Evolutionary conservation across 2,329 filamentous ascomycete genomes (phyloP), one percentile per base, ranked within the genome.

Genomic region (Aspergillus nomiae): DNA sequence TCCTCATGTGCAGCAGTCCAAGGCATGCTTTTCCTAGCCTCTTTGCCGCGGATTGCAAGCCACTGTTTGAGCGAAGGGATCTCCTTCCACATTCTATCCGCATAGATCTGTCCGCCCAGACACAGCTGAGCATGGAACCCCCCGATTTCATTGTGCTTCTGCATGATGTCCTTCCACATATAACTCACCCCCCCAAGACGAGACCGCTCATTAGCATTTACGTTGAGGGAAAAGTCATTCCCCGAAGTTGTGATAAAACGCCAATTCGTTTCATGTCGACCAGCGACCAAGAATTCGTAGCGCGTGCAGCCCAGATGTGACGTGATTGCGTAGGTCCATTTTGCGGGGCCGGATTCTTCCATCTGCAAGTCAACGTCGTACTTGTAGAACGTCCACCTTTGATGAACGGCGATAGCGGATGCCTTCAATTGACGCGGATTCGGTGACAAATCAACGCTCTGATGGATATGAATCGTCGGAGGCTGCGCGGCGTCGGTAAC

Each of bases 111-210:
- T 64, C 95, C 92, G 60, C 95, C 95, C 5, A 97, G 82, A 16
- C 94, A 95, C 9, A 99, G 84, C 74, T 99, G 95, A 8, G 92
- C 90, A 73, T 99, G 95, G 77, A 98, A 99, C 1, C 95, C 95
- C 60, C 94, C 93, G 70, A 94, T 97, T 71, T 99, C 95, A 32
- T 94, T 88, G 72, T 99, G 96, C 84, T 97, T 97, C 79, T 97
- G 93, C 74, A 99, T 85, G 32, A 99, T 94, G 71, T 99, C 95
- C 73, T 97, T 98, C 95, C 95, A 99, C 94, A 99, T 96, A 74
- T 95, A 92, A 0, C 94, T 92, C 1, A 96, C 86, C 1, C 95
- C 95, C 34, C 95, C 95, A 1, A 98, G 85, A 70, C 90, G 92
- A 36, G 89, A 87, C 50, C 94, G 87, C 70, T 99, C 95, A 65